Evolutionary conservation across 495 filamentous ascomycete species (phyloP).

Genomic region (Lentithecium fluviatile): DNA sequence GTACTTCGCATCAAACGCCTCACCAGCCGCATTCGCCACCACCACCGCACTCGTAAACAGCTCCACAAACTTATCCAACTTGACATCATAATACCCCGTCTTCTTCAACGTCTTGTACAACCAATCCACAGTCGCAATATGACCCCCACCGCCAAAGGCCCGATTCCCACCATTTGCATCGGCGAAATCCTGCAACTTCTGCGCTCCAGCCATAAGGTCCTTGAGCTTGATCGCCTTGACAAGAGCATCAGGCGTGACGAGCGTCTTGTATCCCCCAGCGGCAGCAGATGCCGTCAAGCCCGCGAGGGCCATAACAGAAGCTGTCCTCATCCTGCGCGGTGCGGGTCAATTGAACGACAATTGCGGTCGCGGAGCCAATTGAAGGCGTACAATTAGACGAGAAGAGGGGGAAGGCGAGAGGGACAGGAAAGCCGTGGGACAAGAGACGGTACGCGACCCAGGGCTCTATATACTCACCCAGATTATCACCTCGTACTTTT

Average conservation of each 20-base stretch:
- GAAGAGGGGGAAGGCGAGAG: neutral
- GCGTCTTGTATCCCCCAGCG: constrained; percentile 8
- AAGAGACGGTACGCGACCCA: too few relatives aligned
- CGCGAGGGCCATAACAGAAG: constrained; percentile 11
- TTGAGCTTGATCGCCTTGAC: constrained; percentile 44
- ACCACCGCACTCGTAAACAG: constrained; percentile 38
- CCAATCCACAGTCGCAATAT: constrained; percentile 64
- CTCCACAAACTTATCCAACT: constrained; percentile 57
- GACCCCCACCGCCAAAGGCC: constrained; percentile 60
- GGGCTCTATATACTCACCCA: too few relatives aligned
- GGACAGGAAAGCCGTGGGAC: neutral
- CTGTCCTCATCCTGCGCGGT: constrained; percentile 13
- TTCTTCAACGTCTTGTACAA: constrained; percentile 54
- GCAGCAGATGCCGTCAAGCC: neutral
- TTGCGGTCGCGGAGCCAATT: neutral
- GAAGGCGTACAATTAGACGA: neutral
- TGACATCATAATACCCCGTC: constrained; percentile 60
- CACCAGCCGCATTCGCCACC: constrained; percentile 29
- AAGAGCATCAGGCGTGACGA: constrained; percentile 33
- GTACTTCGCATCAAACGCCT: constrained; percentile 1
- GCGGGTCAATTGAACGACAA: neutral
- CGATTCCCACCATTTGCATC: constrained; percentile 54
- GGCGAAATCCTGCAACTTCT: constrained; percentile 50
- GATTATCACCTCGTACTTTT: too few relatives aligned
- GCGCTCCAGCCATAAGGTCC: constrained; percentile 44